Percentiles rank a stretch among this genome's conserved stretches.
Conservation (phyloP, 345 rosid genomes). For the Streptanthus diversifolius region DNA sequence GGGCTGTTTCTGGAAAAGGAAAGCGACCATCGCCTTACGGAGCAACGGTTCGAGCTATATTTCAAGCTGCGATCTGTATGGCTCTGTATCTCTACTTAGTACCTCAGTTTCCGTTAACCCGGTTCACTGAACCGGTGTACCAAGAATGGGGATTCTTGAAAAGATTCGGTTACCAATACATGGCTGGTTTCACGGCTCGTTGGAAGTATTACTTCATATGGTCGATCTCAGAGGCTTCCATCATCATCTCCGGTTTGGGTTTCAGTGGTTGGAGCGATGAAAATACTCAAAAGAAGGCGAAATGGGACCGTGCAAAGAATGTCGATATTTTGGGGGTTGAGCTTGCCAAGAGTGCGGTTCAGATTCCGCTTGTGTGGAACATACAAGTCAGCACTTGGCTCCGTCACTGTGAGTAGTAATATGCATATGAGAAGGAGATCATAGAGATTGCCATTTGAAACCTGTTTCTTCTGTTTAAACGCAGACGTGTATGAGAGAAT, state of each 20-base stretch:
- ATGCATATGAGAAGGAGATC: neutral
- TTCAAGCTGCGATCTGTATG: conserved; percentile 85
- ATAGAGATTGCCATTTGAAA: neutral
- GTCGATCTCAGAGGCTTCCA: conserved; percentile 92
- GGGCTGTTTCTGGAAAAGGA: conserved; percentile 43
- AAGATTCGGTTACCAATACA: conserved; percentile 74
- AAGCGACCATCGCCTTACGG: conserved; percentile 57
- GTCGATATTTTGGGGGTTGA: conserved; percentile 87
- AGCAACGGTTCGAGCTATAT: conserved; percentile 62
- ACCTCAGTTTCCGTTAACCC: conserved; percentile 64
- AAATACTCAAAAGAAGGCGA: conserved; percentile 57
- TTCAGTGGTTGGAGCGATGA: conserved; percentile 90
- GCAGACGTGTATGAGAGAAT: conserved; percentile 77
- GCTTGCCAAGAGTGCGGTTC: conserved; percentile 74
- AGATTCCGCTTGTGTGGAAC: conserved; percentile 88
- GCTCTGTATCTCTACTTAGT: conserved; percentile 68
- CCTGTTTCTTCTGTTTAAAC: neutral
- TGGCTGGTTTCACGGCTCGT: conserved; percentile 77
- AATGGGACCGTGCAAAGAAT: conserved; percentile 89
- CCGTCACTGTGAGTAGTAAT: conserved; percentile 76
- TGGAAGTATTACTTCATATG: conserved; percentile 98
- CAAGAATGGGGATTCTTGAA: conserved; percentile 88
- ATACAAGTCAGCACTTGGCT: conserved; percentile 99
- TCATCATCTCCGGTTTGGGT: conserved; percentile 87
- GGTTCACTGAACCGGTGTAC: conserved; percentile 66